Base-by-base conservation (phyloP, 1,284 basidiomycete genomes). In the Pholiota adiposa region DNA sequence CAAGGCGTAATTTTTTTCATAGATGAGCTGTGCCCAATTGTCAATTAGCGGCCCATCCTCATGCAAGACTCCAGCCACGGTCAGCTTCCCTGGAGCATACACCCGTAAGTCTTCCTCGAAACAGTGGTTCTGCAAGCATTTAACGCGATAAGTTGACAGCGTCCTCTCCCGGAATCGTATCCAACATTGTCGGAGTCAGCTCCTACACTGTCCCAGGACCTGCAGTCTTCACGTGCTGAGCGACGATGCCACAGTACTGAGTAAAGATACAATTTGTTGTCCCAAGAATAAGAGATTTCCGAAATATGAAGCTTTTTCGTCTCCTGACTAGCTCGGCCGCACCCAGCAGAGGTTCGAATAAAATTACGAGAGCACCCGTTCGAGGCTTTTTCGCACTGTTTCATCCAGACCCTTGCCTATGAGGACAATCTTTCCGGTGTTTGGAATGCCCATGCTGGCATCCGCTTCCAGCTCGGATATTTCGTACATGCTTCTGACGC, bases 401-500 rank as follows among this genome's bases (percentile, higher is more conserved):
- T 82, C 80, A 59, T 81, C 75, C 43, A 97, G 72, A 1, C 92
- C 90, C 66, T 89, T 89, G 8, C 95, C 95, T 57, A 97, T 97
- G 59, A 97, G 81, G 1, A 96, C 92, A 27, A 97, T 69, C 75
- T 96, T 96, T 16, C 93, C 92, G 38, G 72, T 74, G 48, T 83
- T 82, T 0, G 84, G 82, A 36, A 84, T 67, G 0, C 82, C 86
- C 36, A 84, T 63, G 18, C 72, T 70, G 23, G 77, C 44, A 74
- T 74, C 46, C 56, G 54, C 68, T 23, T 67, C 71, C 11, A 88
- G 74, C 58, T 80, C 75, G 2, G 78, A 76, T 18, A 96, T 82
- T 65, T 97, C 95, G 70, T 95, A 97, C 72, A 96, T 80, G 67
- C 81, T 92, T 63, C 90, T 80, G 11, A 97, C 95, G 2, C 94